Evolutionary conservation across 805 yeast genomes (phyloP).

Genomic region (Scheffersomyces lignosus): DNA sequence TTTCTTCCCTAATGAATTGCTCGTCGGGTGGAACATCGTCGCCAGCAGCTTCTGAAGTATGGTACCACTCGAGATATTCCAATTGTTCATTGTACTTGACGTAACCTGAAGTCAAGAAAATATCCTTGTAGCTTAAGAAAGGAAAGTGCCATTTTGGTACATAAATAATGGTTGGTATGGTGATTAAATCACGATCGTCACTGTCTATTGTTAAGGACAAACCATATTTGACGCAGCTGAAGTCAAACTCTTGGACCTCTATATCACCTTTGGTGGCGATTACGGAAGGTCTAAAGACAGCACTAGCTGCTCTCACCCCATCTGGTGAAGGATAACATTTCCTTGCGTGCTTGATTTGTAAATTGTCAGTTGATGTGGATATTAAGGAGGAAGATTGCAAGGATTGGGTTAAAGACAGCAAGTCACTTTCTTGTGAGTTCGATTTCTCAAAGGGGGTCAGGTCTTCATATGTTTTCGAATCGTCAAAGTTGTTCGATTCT

Average conservation of each 20-base stretch:
- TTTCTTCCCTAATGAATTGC: too few relatives aligned
- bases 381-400: conserved; percentile 22
- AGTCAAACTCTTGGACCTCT: conserved; percentile 56
- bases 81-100: conserved; percentile 50
- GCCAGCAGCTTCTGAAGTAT: conserved; percentile 30
- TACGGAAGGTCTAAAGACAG: conserved; percentile 78
- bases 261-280: conserved; percentile 62
- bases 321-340: conserved; percentile 44
- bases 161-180: conserved; percentile 57
- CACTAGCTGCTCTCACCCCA: conserved; percentile 75
- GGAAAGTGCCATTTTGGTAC: conserved; percentile 75
- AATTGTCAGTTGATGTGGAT: conserved; percentile 22
- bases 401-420: too few relatives aligned
- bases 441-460: background rate
- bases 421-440: conserved; percentile 9
- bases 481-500: background rate
- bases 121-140: conserved; percentile 44
- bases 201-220: conserved; percentile 41
- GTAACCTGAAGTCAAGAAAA: conserved; percentile 56
- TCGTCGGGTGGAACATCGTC: conserved; percentile 2
- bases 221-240: conserved; percentile 45
- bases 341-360: conserved; percentile 24
- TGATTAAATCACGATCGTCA: conserved; percentile 4
- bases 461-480: background rate
- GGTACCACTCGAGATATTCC: conserved; percentile 73